Evolutionary conservation across 331 rosid genomes (phyloP), one percentile per base, ranked within the genome.

Genomic region (Arachis monticola): DNA sequence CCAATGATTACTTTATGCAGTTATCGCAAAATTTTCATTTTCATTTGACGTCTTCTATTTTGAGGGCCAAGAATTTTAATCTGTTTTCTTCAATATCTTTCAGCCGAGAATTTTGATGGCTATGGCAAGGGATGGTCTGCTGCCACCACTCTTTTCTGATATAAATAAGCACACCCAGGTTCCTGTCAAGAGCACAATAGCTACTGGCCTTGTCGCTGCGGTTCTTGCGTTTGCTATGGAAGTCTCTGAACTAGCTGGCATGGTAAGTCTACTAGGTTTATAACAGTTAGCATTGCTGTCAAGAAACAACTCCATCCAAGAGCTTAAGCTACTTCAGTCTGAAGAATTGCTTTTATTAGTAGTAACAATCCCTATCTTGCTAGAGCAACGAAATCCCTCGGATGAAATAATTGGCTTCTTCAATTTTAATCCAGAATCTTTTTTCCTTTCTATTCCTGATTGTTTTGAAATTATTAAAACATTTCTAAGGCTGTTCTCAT

Each of bases 21-120:
- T 50, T 60, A 11, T 61, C 45, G 44, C 71, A 60, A 13, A 66
- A 13, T 53, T 10, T 53, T 53, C 30, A 32, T 11, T 52, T 69
- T 32, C 6, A 8, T 13, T 38, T 12, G 68, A 10, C 10, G 45
- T 70, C 8, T 70, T 70, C 1, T 38, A 10, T 46, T 64, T 65
- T 7, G 14, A 14, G 30, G 72, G 78, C 76, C 76, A 58, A 59
- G 60, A 12, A 17, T 17, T 17, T 17, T 35, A 53, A 55, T 68
- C 3, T 76, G 32, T 65, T 82, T 60, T 67, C 9, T 32, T 64
- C 27, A 58, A 48, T 74, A 68, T 66, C 67, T 79, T 51, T 71
- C 83, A 94, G 99, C 99, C 99, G 50, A 91, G 99, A 64, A 87
- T 94, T 79, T 81, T 94, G 88, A 92, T 94, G 99, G 93, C 97